These are phyloP conservation scores for Aspergillus bertholletiae DNA, from an alignment of 495 filamentous ascomycete genomes.

Conservation along the genomic window DNA sequence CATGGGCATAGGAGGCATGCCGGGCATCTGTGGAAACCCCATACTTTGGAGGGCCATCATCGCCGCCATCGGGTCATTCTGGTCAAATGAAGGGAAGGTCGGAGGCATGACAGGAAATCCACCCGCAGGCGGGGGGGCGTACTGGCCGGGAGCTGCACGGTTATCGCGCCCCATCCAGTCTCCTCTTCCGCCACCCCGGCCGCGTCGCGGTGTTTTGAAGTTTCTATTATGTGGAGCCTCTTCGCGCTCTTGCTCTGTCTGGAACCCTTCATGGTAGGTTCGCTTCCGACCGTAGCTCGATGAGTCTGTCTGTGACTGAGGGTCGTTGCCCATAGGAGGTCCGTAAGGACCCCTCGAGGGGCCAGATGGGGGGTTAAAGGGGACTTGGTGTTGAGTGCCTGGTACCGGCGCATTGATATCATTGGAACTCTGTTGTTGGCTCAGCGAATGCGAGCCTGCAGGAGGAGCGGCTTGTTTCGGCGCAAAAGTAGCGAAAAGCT, in stretches of 20 bases:
- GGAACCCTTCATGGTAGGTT: conserved; percentile 54
- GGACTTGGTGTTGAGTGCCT: conserved; percentile 19
- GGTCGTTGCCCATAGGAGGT: conserved; percentile 11
- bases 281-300: conserved; percentile 48
- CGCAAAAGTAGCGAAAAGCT: conserved; percentile 70
- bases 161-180: conserved; percentile 39
- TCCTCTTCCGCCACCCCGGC: conserved; percentile 54
- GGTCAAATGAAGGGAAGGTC: conserved; percentile 53
- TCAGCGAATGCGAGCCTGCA: conserved; percentile 42
- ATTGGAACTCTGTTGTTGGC: conserved; percentile 47
- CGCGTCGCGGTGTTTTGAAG: conserved; percentile 72
- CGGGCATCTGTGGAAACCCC: conserved; percentile 56
- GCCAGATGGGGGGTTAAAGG: conserved; percentile 35
- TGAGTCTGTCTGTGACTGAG: conserved; percentile 13
- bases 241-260: conserved; percentile 45
- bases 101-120: conserved; percentile 49
- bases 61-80: conserved; percentile 65
- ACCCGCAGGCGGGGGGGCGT: conserved; percentile 25
- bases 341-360: conserved; percentile 28
- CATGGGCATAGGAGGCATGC: conserved; percentile 46
- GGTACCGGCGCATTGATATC: conserved; percentile 25
- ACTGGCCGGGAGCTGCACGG: conserved; percentile 23
- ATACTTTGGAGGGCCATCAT: conserved; percentile 70
- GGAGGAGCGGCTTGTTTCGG: conserved; percentile 44
- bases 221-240: conserved; percentile 50